Evolutionary conservation across 306 rosid genomes (phyloP), one percentile per base, ranked within the genome.

Genomic region (Sindora glabra): DNA sequence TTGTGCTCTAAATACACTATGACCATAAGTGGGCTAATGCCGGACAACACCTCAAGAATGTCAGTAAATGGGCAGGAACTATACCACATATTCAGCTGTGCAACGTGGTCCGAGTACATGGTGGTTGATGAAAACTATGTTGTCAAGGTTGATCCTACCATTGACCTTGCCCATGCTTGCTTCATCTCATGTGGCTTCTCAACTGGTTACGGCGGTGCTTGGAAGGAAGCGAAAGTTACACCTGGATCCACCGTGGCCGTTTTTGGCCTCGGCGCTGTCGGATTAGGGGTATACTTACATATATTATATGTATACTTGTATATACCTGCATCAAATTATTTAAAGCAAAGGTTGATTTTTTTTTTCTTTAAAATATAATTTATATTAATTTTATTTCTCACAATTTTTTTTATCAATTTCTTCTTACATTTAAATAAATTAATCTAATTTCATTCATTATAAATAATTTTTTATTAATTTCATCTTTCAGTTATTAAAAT

Each of bases 151-250:
- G 62, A 47, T 21, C 48, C 54, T 0, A 25, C 50, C 15, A 9
- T 15, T 44, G 0, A 38, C 32, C 64, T 63, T 1, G 42, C 63
- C 23, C 76, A 64, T 8, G 76, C 75, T 5, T 45, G 68, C 64
- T 64, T 75, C 29, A 38, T 75, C 69, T 64, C 80, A 0, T 75
- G 80, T 59, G 76, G 80, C 14, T 75, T 75, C 56, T 64, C 80
- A 6, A 69, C 68, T 18, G 80, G 76, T 5, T 63, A 62, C 23
- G 80, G 80, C 5, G 76, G 59, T 26, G 64, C 64, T 18, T 75
- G 80, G 80, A 69, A 69, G 67, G 72, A 57, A 46, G 80, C 72
- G n/a, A 8, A 17, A 33, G 0, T 64, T 13, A 60, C 63, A 29
- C 21, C 34, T 7, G 76, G 76, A 14, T 64, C 72, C 3, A 56